Conservation (phyloP, 2,329 filamentous ascomycete genomes). For the Graphilbum sp. region DNA sequence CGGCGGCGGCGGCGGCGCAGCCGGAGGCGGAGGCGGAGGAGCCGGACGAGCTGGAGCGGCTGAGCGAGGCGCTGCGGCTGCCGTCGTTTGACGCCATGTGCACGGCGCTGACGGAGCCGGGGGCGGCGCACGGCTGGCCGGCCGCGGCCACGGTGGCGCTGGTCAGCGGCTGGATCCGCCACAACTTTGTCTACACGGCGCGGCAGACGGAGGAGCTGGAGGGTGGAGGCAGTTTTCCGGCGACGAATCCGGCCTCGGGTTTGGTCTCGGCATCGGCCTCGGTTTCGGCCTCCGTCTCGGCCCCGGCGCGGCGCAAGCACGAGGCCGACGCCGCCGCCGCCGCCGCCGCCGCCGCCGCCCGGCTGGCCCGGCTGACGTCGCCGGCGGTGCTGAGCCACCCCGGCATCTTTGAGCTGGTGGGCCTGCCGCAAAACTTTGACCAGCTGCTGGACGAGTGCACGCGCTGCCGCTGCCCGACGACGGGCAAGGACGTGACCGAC, state of each 20-base stretch:
- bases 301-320: neutral
- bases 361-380: slow-evolving; percentile 6
- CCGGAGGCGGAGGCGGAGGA: slow-evolving; percentile 46
- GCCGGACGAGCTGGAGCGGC: slow-evolving; percentile 63
- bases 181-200: slow-evolving; percentile 21
- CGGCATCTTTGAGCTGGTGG: slow-evolving; percentile 84
- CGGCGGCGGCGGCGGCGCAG: slow-evolving; percentile 41
- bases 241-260: neutral
- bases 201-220: slow-evolving; percentile 7
- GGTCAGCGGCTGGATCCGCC: slow-evolving; percentile 57
- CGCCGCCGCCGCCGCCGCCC: slow-evolving; percentile 8
- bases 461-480: slow-evolving; percentile 67
- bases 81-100: slow-evolving; percentile 71
- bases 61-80: slow-evolving; percentile 59
- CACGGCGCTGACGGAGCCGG: slow-evolving; percentile 30
- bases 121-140: slow-evolving; percentile 29
- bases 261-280: too few species aligned
- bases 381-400: slow-evolving; percentile 56
- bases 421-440: slow-evolving; percentile 83
- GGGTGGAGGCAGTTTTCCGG: too few species aligned
- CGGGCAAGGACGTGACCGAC: slow-evolving; percentile 80
- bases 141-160: slow-evolving; percentile 22
- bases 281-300: slow-evolving; percentile 1
- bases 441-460: slow-evolving; percentile 85
- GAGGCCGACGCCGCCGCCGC: slow-evolving; percentile 2